A percentile compares a stretch with the other conserved stretches of the same genome.
Evolutionary conservation across 495 filamentous ascomycete species (phyloP).

Genomic region (Xylaria acuta): DNA sequence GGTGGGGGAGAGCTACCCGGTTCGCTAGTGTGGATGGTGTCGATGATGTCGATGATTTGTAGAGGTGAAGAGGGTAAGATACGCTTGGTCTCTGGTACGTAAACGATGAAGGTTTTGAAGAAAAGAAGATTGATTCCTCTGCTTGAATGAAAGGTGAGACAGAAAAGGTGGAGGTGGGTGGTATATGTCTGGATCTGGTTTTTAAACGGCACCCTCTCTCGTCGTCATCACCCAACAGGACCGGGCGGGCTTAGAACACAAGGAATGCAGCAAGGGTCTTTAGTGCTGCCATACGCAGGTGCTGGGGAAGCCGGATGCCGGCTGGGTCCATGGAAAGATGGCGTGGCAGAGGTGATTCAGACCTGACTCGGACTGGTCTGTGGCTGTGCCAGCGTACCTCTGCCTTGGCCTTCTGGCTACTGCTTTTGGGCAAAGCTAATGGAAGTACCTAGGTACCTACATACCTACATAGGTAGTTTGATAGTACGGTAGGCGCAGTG

Average conservation of each 20-base stretch:
- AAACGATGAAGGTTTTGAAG: background rate
- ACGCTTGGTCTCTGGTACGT: background rate
- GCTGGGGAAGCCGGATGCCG: slow-evolving; percentile 17
- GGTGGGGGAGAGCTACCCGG: background rate
- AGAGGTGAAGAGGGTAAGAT: background rate
- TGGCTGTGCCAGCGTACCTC: slow-evolving; percentile 8
- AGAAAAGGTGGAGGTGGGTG: slow-evolving; percentile 15
- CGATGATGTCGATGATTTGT: background rate
- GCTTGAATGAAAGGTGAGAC: background rate
- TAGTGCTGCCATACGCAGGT: background rate
- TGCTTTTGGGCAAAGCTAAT: background rate
- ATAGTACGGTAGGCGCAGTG: background rate
- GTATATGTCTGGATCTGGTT: background rate
- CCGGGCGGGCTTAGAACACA: background rate
- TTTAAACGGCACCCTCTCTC: slow-evolving; percentile 1
- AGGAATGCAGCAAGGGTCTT: slow-evolving; percentile 4
- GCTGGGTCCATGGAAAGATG: background rate
- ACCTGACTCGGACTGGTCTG: background rate
- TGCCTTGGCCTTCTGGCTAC: background rate
- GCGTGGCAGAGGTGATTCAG: slow-evolving; percentile 6
- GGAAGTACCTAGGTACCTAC: background rate
- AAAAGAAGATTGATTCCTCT: background rate
- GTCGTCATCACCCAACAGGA: slow-evolving; percentile 3
- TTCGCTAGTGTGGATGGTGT: background rate
- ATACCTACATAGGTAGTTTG: background rate